A percentile compares a stretch with the other conserved stretches of the same genome.
Evolutionary conservation across 2,329 filamentous ascomycete species (phyloP).

Genomic region (Phaeoacremonium minimum): DNA sequence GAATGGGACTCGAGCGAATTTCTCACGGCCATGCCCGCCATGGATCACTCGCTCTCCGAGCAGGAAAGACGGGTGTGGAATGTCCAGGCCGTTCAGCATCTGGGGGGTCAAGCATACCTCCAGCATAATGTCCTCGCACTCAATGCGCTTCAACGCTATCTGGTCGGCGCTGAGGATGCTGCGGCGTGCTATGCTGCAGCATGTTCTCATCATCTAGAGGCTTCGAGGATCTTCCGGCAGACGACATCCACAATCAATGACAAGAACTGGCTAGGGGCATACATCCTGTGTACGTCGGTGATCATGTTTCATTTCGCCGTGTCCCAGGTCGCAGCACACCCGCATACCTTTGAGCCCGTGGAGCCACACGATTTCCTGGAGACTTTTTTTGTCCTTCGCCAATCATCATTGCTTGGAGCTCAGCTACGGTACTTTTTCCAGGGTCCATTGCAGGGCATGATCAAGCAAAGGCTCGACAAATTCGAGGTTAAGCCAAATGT

Average conservation of each 20-base stretch:
- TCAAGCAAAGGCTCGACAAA: neutral
- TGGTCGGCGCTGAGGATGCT: slow-evolving; percentile 5
- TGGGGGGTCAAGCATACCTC: neutral
- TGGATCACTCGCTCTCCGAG: neutral
- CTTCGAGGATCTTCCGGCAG: slow-evolving; percentile 49
- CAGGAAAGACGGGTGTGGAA: neutral
- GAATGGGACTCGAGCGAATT: neutral
- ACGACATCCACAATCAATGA: slow-evolving; percentile 59
- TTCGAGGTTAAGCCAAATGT: neutral
- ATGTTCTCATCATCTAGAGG: slow-evolving; percentile 20
- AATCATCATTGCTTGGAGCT: slow-evolving; percentile 9
- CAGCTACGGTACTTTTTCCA: slow-evolving; percentile 11
- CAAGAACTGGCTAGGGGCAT: slow-evolving; percentile 50
- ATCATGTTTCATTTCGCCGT: slow-evolving; percentile 17
- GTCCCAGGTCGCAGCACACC: slow-evolving; percentile 5
- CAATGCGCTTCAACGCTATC: neutral
- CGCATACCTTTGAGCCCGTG: neutral
- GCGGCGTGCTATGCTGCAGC: neutral
- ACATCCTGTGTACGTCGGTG: slow-evolving; percentile 15
- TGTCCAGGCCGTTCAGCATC: neutral
- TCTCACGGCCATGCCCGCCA: neutral
- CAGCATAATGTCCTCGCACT: slow-evolving; percentile 1
- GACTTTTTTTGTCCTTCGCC: slow-evolving; percentile 14
- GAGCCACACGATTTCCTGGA: slow-evolving; percentile 4
- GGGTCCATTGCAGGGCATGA: slow-evolving; percentile 8